Evolutionary conservation across 164 flowering plant species (phyloP), one percentile per base, ranked within the genome.

Genomic region (Echeveria elegans): DNA sequence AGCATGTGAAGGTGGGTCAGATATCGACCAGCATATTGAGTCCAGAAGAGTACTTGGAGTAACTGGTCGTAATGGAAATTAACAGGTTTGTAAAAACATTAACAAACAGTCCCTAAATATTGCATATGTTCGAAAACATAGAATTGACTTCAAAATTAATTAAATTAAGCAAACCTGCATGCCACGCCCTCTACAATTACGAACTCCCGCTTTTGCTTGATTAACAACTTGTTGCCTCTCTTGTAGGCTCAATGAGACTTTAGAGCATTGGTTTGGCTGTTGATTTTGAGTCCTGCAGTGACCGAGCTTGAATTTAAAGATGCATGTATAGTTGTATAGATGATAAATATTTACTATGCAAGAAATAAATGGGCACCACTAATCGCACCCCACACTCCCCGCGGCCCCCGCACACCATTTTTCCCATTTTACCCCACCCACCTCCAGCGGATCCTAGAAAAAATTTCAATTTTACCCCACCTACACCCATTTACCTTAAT

Each of bases 21-120:
- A 91, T 68, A 94, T 70, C 38, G 96, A 79, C 98, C 98, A 94
- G 82, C 92, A 85, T 63, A 94, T 83, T 4, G 92, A 80, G 68
- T 91, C 96, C 80, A 94, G 72, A 76, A 94, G 90, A 75, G 76
- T 82, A 80, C 76, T 77, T 32, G 96, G 98, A 43, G 89, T 85
- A 62, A 88, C 81, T 38, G 90, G 93, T 31, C 86, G 87, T 31
- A 94, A 81, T 53, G 87, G 89, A 40, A 75, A 78, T 75, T 84
- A 88, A 79, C 84, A 84, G 37, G 88, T 86, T 97, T 90, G 88
- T 10, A 64, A 75, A 65, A 31, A 64, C 59, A 15, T 70, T 53
- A 34, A 52, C 28, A 52, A 72, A 52, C 14, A 2, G n/a, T 11
- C 18, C 14, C 28, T 40, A 41, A 63, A 28, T 21, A 14, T 37